Evolutionary conservation across 1,139 yeast genomes (phyloP), one percentile per base, ranked within the genome.

Genomic region (Lodderomyces parapsilosis): DNA sequence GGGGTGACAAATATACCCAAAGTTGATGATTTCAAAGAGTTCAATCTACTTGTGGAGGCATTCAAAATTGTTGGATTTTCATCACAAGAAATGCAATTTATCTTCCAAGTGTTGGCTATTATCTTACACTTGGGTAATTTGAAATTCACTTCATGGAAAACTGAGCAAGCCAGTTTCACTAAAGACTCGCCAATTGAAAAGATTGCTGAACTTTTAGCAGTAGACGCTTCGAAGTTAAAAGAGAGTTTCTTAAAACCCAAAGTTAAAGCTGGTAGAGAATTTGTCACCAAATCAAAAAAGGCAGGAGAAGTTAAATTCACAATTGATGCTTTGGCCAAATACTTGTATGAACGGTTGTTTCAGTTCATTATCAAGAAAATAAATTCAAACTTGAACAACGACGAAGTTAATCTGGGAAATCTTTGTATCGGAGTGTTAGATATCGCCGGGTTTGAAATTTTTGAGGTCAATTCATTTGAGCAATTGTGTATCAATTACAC

Each of bases 401-500:
- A 58, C 20, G 63, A 59, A 8, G 52, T 50, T 5, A 39, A 53
- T 14, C 54, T 45, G 34, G 61, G 60, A 14, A 81, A 85, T 46
- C 91, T 85, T 53, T n/a, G n/a, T 19, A 89, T 93, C 54, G 99
- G 99, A 2, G 94, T 94, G 2, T 71, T 93, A 47, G 99, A 93
- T 71, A 94, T 93, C 56, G 98, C 98, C 0, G 99, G 99, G 6
- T 94, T 93, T 65, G 99, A 94, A 66, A 93, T 93, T 46, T 94
- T 94, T 60, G 83, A 88, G 45, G 77, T 78, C 47, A 94, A 94
- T 59, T 88, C 96, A 1, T 93, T 94, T 61, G 99, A 94, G 62
- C 99, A 94, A 64, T 75, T 94, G 36, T 93, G 99, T 65, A 94
- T 94, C 59, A 94, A 94, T 58, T 93, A 88, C 61, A 93, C 99